Conservation (phyloP, 805 yeast species). For the Monosporozyma unispora region DNA sequence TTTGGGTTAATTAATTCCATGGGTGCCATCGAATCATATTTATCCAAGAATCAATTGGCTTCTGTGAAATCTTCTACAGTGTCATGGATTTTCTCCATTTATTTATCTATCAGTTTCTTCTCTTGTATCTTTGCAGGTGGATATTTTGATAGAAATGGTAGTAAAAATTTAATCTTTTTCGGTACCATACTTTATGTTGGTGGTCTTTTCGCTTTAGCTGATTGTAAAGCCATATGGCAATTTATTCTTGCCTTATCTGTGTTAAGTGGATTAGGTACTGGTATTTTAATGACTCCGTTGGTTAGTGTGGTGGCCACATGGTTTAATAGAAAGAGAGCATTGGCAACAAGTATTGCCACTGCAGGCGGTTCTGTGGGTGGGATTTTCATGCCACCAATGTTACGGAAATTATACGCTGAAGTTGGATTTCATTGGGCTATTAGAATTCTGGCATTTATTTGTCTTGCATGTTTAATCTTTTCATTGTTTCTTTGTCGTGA, state of each 20-base stretch:
- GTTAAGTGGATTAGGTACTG: slow-evolving; percentile 49
- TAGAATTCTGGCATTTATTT: slow-evolving; percentile 42
- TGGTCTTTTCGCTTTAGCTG: slow-evolving; percentile 53
- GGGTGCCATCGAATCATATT: slow-evolving; percentile 61
- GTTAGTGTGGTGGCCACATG: slow-evolving; percentile 58
- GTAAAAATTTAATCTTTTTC: slow-evolving; percentile 34
- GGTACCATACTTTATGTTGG: slow-evolving; percentile 40
- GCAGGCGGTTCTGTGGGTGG: slow-evolving; percentile 54
- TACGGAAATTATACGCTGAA: slow-evolving; percentile 39
- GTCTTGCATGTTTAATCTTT: slow-evolving; percentile 32
- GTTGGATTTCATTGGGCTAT: slow-evolving; percentile 57
- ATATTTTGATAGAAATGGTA: slow-evolving; percentile 55
- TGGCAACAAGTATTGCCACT: slow-evolving; percentile 43
- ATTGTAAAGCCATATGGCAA: slow-evolving; percentile 45
- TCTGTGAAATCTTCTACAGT: slow-evolving; percentile 40
- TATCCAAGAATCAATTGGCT: slow-evolving; percentile 45
- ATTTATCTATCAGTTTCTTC: slow-evolving; percentile 43
- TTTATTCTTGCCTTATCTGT: slow-evolving; percentile 53
- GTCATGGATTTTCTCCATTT: slow-evolving; percentile 63
- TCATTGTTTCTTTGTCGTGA: slow-evolving; percentile 36
- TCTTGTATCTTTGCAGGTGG: slow-evolving; percentile 49
- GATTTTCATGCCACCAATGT: slow-evolving; percentile 44
- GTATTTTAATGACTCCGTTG: slow-evolving; percentile 51
- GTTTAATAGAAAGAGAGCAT: slow-evolving; percentile 52
- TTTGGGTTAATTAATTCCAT: slow-evolving; percentile 54